These are phyloP conservation scores for Emmonsia crescens DNA, from an alignment of 2,329 filamentous ascomycete species.

Conservation along the genomic window DNA sequence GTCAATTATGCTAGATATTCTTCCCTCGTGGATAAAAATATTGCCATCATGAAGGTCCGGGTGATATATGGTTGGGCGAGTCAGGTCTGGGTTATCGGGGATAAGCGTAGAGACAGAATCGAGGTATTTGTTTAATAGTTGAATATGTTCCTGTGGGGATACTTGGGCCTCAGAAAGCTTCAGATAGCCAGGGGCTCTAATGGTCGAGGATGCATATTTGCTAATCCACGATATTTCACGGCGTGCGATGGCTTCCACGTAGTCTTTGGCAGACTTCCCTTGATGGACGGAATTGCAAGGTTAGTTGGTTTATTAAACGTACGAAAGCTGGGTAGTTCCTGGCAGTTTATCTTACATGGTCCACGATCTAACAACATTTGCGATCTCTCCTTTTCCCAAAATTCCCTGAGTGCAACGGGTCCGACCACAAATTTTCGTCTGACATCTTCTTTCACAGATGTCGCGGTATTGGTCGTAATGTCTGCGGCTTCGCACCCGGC, in stretches of 20 bases:
- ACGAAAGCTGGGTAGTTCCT: not conserved
- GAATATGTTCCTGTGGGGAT: conserved; percentile 22
- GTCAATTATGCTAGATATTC: conserved; percentile 33
- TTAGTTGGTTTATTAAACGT: no score
- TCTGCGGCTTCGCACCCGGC: not conserved
- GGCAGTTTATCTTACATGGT: conserved; percentile 24
- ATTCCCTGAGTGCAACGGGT: conserved; percentile 21
- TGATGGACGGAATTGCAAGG: conserved; percentile 4
- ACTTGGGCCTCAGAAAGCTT: conserved; percentile 19
- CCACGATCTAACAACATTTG: conserved; percentile 28
- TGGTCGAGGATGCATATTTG: conserved; percentile 18
- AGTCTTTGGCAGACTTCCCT: conserved; percentile 27
- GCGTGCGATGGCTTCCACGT: conserved; percentile 21
- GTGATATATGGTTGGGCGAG: conserved; percentile 29
- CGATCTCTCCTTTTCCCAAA: conserved; percentile 27
- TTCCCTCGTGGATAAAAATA: conserved; percentile 28
- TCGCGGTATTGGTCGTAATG: no score
- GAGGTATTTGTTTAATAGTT: conserved; percentile 25
- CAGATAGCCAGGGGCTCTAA: conserved; percentile 14
- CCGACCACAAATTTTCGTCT: not conserved
- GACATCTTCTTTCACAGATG: no score
- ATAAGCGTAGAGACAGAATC: conserved; percentile 22
- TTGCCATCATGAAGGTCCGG: conserved; percentile 30
- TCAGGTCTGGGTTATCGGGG: conserved; percentile 15
- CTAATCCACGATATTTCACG: conserved; percentile 28